These are phyloP conservation scores for Meyerozyma elateridarum DNA, from an alignment of 1,139 yeast genomes.

Conservation along the genomic window DNA sequence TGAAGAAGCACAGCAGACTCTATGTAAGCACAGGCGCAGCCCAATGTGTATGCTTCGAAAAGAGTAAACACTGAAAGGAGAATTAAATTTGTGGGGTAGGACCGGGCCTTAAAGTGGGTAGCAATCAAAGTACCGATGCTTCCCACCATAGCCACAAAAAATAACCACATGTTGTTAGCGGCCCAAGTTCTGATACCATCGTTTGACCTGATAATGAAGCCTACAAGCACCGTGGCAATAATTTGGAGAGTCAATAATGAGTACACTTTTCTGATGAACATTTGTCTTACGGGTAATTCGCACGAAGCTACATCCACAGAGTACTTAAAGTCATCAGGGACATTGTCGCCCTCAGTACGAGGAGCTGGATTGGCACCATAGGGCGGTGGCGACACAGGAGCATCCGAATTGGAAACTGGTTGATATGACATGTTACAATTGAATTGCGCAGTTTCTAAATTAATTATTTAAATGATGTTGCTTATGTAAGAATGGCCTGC, in stretches of 20 bases:
- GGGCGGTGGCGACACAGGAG: constrained; percentile 20
- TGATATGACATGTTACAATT: constrained; percentile 4
- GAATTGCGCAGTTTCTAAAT: too few species aligned
- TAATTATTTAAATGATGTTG: not conserved
- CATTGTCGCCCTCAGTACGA: constrained; percentile 35
- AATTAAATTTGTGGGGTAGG: constrained; percentile 57
- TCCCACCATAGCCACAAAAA: constrained; percentile 53
- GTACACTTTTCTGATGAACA: constrained; percentile 77
- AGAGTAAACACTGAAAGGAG: constrained; percentile 65
- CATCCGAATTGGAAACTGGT: constrained; percentile 6
- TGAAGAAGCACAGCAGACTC: constrained; percentile 64
- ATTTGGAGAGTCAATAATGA: constrained; percentile 65
- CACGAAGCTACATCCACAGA: constrained; percentile 75
- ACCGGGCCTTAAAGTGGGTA: constrained; percentile 54
- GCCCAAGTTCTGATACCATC: constrained; percentile 53
- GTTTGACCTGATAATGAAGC: constrained; percentile 49
- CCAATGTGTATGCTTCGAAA: constrained; percentile 70
- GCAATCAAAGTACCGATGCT: constrained; percentile 60
- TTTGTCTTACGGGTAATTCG: constrained; percentile 68
- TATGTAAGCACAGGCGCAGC: constrained; percentile 59
- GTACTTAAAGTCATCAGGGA: constrained; percentile 82
- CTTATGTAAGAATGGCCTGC: not conserved
- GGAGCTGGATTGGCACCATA: constrained; percentile 19
- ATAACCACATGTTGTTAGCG: constrained; percentile 55
- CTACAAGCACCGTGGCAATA: constrained; percentile 55